These are phyloP conservation scores for Mycena kentingensis DNA, from an alignment of 768 basidiomycete species.

Conservation along the genomic window DNA sequence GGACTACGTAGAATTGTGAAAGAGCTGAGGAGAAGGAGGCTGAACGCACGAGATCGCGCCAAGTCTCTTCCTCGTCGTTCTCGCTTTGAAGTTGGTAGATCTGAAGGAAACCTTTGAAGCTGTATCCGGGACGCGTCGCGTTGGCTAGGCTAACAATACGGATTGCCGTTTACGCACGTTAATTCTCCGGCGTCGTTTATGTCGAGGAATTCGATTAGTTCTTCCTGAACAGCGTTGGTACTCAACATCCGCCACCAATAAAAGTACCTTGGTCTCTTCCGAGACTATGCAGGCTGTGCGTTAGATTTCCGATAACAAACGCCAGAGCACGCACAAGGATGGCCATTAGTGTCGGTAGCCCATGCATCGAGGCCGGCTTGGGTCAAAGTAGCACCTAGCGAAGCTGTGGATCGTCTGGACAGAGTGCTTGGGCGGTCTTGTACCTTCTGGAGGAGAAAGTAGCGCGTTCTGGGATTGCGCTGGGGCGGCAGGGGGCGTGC, in stretches of 20 bases:
- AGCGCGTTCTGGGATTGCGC: slow-evolving; percentile 31
- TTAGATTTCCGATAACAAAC: too few relatives aligned
- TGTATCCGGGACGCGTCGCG: slow-evolving; percentile 27
- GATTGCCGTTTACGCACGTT: too few relatives aligned
- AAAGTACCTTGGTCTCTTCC: slow-evolving; percentile 72
- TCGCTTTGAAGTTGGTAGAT: slow-evolving; percentile 86
- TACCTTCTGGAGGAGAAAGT: slow-evolving; percentile 52
- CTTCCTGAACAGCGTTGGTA: too few relatives aligned
- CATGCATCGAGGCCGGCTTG: slow-evolving; percentile 68
- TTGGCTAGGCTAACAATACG: not conserved
- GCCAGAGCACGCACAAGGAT: too few relatives aligned
- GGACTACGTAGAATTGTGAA: slow-evolving; percentile 43
- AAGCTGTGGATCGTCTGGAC: not conserved
- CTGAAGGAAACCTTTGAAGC: slow-evolving; percentile 79
- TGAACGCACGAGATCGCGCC: slow-evolving; percentile 70
- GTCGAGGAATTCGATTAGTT: slow-evolving; percentile 75
- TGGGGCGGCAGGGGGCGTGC: slow-evolving; percentile 45
- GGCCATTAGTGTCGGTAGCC: slow-evolving; percentile 82
- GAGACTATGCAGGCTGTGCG: too few relatives aligned
- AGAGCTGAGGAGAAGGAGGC: slow-evolving; percentile 4
- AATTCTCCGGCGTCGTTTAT: slow-evolving; percentile 69
- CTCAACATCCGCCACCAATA: too few relatives aligned
- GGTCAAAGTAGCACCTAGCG: not conserved
- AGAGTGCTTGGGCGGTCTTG: slow-evolving; percentile 46
- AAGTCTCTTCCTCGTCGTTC: slow-evolving; percentile 83